Base-by-base conservation (phyloP, 148 eudicot species). In the Camellia sinensis region DNA sequence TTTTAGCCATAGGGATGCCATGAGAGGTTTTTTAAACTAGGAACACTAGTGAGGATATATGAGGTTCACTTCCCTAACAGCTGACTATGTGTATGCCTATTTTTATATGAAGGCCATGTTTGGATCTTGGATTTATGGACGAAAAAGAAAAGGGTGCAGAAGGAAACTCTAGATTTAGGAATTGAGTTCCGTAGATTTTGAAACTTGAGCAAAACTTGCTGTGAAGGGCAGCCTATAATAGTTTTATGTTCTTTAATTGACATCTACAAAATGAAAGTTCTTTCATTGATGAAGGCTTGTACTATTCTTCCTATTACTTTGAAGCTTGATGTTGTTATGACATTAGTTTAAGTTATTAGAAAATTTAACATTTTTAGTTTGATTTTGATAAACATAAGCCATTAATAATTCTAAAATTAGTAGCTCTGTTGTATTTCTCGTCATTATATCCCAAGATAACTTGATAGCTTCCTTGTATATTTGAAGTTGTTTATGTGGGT, bases 141-240 rank as follows among this genome's bases (percentile, higher is more conserved):
- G 37, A 29, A 29, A 29, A 29, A 29, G 37, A 29, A 29, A 29
- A 29, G 37, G 37, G 37, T 29, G 37, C 37, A 29, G 37, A 29
- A 29, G 54, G 54, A 70, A n/a, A 41, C 54, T 70, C 73, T 46
- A 70, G 54, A 70, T 45, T 6, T 45, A 17, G 53, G 54, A 45
- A 67, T 15, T 37, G 71, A 22, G 70, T 68, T 44, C 72, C 19
- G 14, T 2, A 68, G 72, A 68, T 19, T 14, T 68, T 44, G 72
- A 21, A 68, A 68, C 72, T 68, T 68, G 75, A 52, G 12, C 17
- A 72, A 72, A 41, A 71, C 21, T 71, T 45, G 5, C 75, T n/a
- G 0, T 50, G 37, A n/a, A 48, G 50, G 40, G 41, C 12, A 71
- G 50, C 41, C 15, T 43, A 44, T 5, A 2, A 43, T 45, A n/a